Percentiles rank a stretch among this genome's conserved stretches.
Conservation (phyloP, 2,329 filamentous ascomycete species). For the Didymella sp. region DNA sequence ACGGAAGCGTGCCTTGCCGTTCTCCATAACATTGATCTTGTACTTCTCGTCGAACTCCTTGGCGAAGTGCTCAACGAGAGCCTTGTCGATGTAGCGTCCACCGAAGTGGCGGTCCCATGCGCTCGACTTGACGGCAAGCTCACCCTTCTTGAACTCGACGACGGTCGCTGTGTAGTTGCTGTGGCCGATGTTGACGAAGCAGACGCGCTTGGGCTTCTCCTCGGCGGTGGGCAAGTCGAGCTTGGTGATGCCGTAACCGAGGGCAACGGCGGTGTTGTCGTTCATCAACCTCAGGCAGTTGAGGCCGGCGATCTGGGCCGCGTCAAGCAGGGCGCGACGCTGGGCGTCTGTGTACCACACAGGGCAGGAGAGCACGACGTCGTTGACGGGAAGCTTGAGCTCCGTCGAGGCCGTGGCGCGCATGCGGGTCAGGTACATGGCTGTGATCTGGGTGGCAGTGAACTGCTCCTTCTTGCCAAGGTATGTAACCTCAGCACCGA, state of each 20-base stretch:
- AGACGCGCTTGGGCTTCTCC: slow-evolving; percentile 89
- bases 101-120: slow-evolving; percentile 95
- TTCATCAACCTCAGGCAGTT: slow-evolving; percentile 96
- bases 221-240: slow-evolving; percentile 86
- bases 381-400: slow-evolving; percentile 87
- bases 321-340: slow-evolving; percentile 86
- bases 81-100: slow-evolving; percentile 96
- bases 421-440: slow-evolving; percentile 96
- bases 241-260: slow-evolving; percentile 98
- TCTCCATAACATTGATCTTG: slow-evolving; percentile 92
- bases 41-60: slow-evolving; percentile 97
- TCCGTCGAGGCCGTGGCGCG: slow-evolving; percentile 86
- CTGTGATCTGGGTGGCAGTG: slow-evolving; percentile 89
- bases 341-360: slow-evolving; percentile 97
- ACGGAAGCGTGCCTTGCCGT: slow-evolving; percentile 87
- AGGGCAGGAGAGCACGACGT: slow-evolving; percentile 92
- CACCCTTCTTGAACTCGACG: slow-evolving; percentile 96
- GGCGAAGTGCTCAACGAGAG: slow-evolving; percentile 90
- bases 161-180: slow-evolving; percentile 94
- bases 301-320: slow-evolving; percentile 89
- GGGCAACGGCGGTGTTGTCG: slow-evolving; percentile 93
- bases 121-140: slow-evolving; percentile 91
- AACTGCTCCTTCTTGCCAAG: slow-evolving; percentile 94
- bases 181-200: slow-evolving; percentile 94
- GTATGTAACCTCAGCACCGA: slow-evolving; percentile 92